Percentiles rank a stretch among this genome's conserved stretches.
Conservation (phyloP, 768 basidiomycete genomes). For the Leccinum fibrillosum region DNA sequence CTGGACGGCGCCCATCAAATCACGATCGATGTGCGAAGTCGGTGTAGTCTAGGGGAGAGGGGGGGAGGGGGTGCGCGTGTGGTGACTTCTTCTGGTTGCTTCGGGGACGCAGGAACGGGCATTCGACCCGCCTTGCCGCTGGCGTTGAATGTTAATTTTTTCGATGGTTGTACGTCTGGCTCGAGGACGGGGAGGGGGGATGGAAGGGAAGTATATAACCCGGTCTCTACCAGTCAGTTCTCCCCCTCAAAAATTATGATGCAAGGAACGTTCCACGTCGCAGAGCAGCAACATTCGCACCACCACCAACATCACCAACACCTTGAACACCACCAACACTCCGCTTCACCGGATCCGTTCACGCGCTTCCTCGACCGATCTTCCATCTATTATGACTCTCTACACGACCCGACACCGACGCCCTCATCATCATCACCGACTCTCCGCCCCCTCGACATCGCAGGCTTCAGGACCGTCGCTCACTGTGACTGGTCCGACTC, state of each 20-base stretch:
- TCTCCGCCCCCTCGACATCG: slow-evolving; percentile 18
- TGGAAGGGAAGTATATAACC: background rate
- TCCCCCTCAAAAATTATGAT: background rate
- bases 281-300: background rate
- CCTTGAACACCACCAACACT: no score
- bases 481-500: slow-evolving; percentile 26
- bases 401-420: background rate
- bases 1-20: slow-evolving; percentile 17
- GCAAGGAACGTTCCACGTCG: background rate
- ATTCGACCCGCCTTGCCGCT: background rate
- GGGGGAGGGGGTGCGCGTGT: slow-evolving; percentile 12
- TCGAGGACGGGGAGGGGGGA: background rate
- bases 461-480: slow-evolving; percentile 20
- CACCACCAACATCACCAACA: background rate
- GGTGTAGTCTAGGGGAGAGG: background rate
- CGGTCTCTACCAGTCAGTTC: background rate
- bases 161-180: background rate
- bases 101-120: slow-evolving; percentile 18
- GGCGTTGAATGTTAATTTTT: slow-evolving; percentile 13
- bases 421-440: slow-evolving; percentile 1
- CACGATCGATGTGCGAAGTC: slow-evolving; percentile 21
- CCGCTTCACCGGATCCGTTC: slow-evolving; percentile 21
- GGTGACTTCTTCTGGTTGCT: slow-evolving; percentile 7
- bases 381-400: slow-evolving; percentile 15
- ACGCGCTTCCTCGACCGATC: slow-evolving; percentile 32